Base-by-base conservation (phyloP, 2,329 filamentous ascomycete genomes). In the Kalaharituber pfeilii region DNA sequence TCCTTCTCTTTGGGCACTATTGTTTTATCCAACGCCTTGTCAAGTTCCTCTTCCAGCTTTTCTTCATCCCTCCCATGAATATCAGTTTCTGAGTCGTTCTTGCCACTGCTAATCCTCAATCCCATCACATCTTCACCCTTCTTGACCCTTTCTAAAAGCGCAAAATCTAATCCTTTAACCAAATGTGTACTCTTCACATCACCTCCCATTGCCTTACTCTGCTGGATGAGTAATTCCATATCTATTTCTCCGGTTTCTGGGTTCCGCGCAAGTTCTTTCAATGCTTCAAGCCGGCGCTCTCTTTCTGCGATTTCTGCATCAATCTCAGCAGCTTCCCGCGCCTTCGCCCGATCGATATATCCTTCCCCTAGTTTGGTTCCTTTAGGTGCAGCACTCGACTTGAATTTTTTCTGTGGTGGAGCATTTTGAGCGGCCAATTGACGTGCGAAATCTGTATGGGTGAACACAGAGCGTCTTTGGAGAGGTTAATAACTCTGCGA, bases 101-200 rank as follows among this genome's bases (percentile, higher is more conserved):
- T 28, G 39, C 61, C 61, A 20, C 64, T 63, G 24, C 62, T 59
- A 1, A 57, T 62, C 51, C 66, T 65, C 6, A 70, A 68, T 53
- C 57, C 53, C 52, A 68, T 66, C 1, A 86, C 74, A 67, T 88
- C 71, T 66, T 87, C 84, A 39, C 83, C 84, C 53, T 74, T 75
- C 57, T 76, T 75, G 56, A 84, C 75, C 60, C 80, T 74, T 66
- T 84, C 78, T 26, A 88, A 71, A 11, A 96, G 71, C 67, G 84
- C 83, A 66, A 86, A 84, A 68, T 98, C 91, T 50, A 98, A 69
- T 0, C 91, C 91, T 66, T 95, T 96, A 49, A 96, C 82, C 60
- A 95, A 69, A 72, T 94, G 86, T 13, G 87, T 94, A 62, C 80
- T 86, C 13, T 72, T 72, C 22, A 88, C 69, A 66, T 94, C 84